These are phyloP conservation scores for Azolla pinnata DNA, from an alignment of 75 land plant species.

Conservation along the genomic window DNA sequence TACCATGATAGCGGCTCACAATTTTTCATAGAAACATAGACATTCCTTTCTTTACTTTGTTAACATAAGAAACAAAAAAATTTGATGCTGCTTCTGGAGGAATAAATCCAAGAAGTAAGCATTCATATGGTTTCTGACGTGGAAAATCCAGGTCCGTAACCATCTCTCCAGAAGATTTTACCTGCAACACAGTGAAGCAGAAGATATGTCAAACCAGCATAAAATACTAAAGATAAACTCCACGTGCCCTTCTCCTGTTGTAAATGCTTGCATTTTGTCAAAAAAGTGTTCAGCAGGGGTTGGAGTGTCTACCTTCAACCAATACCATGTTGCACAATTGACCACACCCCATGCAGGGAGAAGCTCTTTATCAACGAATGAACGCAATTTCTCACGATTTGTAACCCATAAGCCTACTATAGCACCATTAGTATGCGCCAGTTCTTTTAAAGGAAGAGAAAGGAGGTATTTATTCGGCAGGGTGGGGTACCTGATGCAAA, in stretches of 20 bases:
- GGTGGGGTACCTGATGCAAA: constrained; percentile 71
- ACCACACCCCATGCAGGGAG: constrained; percentile 79
- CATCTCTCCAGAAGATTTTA: constrained; percentile 63
- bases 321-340: constrained; percentile 43
- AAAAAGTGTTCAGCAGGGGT: background rate
- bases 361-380: constrained; percentile 70
- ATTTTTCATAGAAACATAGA: background rate
- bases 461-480: constrained; percentile 73
- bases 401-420: constrained; percentile 92
- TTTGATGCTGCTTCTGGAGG: constrained; percentile 2
- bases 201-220: no score
- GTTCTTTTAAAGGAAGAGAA: constrained; percentile 62
- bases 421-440: constrained; percentile 72
- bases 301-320: constrained; percentile 88
- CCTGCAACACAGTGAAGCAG: constrained; percentile 34
- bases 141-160: constrained; percentile 65
- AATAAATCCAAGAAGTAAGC: constrained; percentile 71
- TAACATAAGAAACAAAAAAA: background rate
- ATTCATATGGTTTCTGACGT: constrained; percentile 95
- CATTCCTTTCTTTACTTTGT: background rate
- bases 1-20: no score
- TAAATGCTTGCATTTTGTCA: background rate
- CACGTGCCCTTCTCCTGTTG: no score
- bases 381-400: constrained; percentile 77
- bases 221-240: no score